Evolutionary conservation across 768 basidiomycete genomes (phyloP), one percentile per base, ranked within the genome.

Genomic region (Favolaschia claudopus): DNA sequence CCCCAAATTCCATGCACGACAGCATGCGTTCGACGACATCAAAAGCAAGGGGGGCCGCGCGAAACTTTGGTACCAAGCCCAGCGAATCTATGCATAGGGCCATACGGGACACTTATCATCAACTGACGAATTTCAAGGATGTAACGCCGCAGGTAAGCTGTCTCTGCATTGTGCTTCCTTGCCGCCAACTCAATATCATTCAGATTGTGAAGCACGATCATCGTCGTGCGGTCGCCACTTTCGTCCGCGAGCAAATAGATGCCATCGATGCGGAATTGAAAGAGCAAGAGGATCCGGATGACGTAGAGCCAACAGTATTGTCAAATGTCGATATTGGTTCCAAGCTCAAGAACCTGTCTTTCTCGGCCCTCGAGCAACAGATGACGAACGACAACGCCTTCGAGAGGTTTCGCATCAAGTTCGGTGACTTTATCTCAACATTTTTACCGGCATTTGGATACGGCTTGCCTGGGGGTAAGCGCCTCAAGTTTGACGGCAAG

Each of bases 21-120:
- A 55, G 5, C 65, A 71, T 31, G 34, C 55, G 1, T 45, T 66
- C 17, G 28, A 19, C 0, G 55, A 72, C 32, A 70, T 72, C 9
- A 7, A 13, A 24, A 27, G 0, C 0, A 71, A 71, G 15, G 70
- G 66, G 8, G 64, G 28, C 1, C 43, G 34, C 0, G n/a, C 48
- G 34, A 0, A 67, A 69, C 25, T 71, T 63, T 29, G 71, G 62
- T 20, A 72, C 62, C 1, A 20, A 43, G 22, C 60, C 54, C 0
- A 70, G 68, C 31, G 66, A 71, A 28, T 58, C 58, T 1, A 52
- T 70, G 45, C 66, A 69, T 20, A 62, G 67, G 6, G 20, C 63
- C 10, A 43, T 71, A 5, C 63, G 49, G 17, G 44, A 63, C 1
- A 55, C 58, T 0, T 69, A 69, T 34, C 53, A n/a, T 8, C 14